Conservation (phyloP, 75 land plant genomes). For the Cupressus sempervirens region DNA sequence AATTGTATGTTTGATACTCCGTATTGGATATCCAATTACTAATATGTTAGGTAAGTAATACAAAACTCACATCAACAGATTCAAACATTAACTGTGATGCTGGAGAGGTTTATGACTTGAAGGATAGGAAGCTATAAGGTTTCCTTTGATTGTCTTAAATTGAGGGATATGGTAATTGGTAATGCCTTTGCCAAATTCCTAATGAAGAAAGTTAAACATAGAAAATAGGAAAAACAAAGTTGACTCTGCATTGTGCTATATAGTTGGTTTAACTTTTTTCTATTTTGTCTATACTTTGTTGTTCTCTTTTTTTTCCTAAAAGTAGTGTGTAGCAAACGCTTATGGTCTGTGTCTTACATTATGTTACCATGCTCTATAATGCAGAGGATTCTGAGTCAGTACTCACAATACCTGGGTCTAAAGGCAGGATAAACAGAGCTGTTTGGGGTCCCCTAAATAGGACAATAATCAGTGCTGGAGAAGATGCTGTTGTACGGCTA, state of each 20-base stretch:
- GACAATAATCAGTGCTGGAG: constrained; percentile 93
- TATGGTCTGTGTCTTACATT: background rate
- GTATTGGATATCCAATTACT: too few species aligned
- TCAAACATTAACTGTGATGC: background rate
- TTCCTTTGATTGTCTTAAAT: background rate
- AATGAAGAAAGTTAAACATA: background rate
- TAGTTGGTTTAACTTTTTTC: background rate
- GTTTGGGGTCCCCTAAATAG: constrained; percentile 95
- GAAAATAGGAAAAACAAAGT: background rate
- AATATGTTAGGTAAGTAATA: too few species aligned
- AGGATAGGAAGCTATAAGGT: background rate
- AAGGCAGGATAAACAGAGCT: constrained; percentile 90
- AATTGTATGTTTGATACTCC: too few species aligned
- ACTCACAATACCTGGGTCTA: constrained; percentile 65
- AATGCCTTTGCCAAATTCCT: background rate
- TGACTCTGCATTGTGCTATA: background rate
- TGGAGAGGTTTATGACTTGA: background rate
- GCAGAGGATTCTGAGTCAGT: constrained; percentile 72
- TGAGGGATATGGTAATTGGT: background rate
- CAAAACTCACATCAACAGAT: too few species aligned
- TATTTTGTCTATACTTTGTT: background rate
- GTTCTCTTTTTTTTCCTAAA: background rate
- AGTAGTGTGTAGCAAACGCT: background rate
- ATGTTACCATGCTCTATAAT: background rate
- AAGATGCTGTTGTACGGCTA: constrained; percentile 79